phyloP scores from a whole-genome alignment of 2,329 filamentous ascomycete genomes.

The Botrytis tulipae region DNA sequence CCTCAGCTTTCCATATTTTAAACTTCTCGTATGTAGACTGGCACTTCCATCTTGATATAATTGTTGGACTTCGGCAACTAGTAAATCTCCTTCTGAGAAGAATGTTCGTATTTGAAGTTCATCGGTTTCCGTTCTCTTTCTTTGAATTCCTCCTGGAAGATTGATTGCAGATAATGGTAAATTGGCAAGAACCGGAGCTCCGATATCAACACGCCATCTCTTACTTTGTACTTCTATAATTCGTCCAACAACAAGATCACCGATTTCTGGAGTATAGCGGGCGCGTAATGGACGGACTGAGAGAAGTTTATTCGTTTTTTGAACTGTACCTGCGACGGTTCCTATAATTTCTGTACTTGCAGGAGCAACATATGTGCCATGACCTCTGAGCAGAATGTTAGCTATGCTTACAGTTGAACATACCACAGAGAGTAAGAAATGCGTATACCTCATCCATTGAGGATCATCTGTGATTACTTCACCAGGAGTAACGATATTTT shows the following conservation, averaged over 20 bases:
- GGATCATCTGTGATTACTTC: conserved; percentile 84
- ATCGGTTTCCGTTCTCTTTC: conserved; percentile 90
- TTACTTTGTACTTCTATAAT: conserved; percentile 93
- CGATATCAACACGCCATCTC: conserved; percentile 94
- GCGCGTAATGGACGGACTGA: conserved; percentile 87
- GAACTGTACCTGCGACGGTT: conserved; percentile 85
- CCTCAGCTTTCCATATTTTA: conserved; percentile 93
- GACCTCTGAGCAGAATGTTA: conserved; percentile 60
- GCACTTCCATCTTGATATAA: conserved; percentile 84
- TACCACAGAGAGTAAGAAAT: too few species aligned
- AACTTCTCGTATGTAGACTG: conserved; percentile 80
- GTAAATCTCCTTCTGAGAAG: conserved; percentile 89
- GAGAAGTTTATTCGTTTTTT: conserved; percentile 94
- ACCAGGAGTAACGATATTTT: conserved; percentile 78
- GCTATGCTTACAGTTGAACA: conserved; percentile 11
- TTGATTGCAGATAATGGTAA: conserved; percentile 90
- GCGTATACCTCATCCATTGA: conserved; percentile 84
- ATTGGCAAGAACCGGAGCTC: conserved; percentile 78
- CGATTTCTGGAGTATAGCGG: conserved; percentile 92
- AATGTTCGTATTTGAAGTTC: conserved; percentile 97
- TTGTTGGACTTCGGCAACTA: conserved; percentile 92
- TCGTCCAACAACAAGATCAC: conserved; percentile 89
- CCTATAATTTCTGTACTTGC: conserved; percentile 71
- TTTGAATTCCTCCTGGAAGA: conserved; percentile 85
- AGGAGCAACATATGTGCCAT: conserved; percentile 78